Evolutionary conservation across 495 filamentous ascomycete species (phyloP).

Genomic region (Lichenothelia convexa): DNA sequence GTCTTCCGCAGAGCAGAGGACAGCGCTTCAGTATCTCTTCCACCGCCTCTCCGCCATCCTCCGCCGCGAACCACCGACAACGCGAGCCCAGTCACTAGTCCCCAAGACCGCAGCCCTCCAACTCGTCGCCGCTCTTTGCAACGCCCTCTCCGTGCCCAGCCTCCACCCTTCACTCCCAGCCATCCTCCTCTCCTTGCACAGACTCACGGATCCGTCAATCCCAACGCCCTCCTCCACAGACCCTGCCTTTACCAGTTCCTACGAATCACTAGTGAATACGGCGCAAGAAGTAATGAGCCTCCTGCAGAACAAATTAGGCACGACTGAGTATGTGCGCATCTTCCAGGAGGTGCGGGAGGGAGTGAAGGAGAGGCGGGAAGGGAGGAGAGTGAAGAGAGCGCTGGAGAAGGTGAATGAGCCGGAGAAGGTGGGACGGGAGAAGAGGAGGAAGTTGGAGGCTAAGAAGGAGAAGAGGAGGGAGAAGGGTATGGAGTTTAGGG

Average conservation of each 20-base stretch:
- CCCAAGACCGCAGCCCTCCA: constrained; percentile 62
- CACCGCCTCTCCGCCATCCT: constrained; percentile 56
- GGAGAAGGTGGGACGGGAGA: constrained; percentile 56
- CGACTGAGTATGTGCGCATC: constrained; percentile 49
- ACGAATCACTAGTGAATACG: constrained; percentile 47
- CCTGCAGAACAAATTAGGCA: constrained; percentile 72
- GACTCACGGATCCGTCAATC: constrained; percentile 64
- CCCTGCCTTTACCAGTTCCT: constrained; percentile 42
- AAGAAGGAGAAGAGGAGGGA: constrained; percentile 71
- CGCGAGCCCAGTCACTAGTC: constrained; percentile 37
- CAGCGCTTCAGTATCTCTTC: constrained; percentile 56
- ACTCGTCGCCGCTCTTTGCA: constrained; percentile 43
- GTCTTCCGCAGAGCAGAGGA: constrained; percentile 12
- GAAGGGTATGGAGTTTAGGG: constrained; percentile 48
- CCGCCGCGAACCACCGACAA: constrained; percentile 51
- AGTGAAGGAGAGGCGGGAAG: constrained; percentile 49
- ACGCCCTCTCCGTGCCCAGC: constrained; percentile 35
- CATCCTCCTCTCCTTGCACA: constrained; percentile 63
- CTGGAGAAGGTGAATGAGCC: constrained; percentile 71
- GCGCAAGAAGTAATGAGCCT: constrained; percentile 53
- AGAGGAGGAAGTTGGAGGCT: constrained; percentile 69
- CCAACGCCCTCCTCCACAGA: constrained; percentile 46
- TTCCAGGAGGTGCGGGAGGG: constrained; percentile 48
- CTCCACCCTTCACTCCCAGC: constrained; percentile 40
- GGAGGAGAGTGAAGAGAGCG: constrained; percentile 60